Evolutionary conservation across 805 yeast species (phyloP), one percentile per base, ranked within the genome.

Genomic region (Nakazawaea siamensis): DNA sequence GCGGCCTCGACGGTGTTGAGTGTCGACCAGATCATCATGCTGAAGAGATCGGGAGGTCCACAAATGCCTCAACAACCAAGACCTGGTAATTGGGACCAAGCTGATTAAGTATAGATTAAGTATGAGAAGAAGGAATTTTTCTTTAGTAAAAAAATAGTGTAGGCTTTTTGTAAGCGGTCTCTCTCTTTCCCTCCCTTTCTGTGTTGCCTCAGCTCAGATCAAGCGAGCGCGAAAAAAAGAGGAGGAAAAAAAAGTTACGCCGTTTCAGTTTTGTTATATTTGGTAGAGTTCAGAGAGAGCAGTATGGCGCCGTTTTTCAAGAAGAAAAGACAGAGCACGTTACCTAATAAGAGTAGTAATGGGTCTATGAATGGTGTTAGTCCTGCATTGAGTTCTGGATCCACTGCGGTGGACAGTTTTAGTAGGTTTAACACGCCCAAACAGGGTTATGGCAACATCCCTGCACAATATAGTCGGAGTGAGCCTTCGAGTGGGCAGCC

Each of bases 21-120:
- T 18, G 92, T 92, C 33, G 97, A 92, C 58, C 97, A 90, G 69
- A 90, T 90, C 51, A 92, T 90, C 55, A 92, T 90, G 92, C 97
- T 98, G 29, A 90, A 90, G 73, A 77, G 96, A 57, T 97, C 97
- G 2, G 98, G 98, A 45, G 98, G 98, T 16, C 98, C 98, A 32
- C 78, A 66, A 21, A 79, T 87, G 72, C 96, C 96, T 23, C 64
- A 69, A 49, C 94, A 83, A 53, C 80, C 80, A 47, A 77, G 76
- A 58, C 90, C 92, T 30, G 96, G 95, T 42, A 87, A 86, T 64
- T 87, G 97, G 97, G 97, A 87, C 54, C 92, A 80, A 60, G 96
- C 72, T 41, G 96, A 88, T 61, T 86, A 62, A 50, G 18, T 27
- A 27, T 7, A 18, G 14, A 14, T 18, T 6, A 19, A 28, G n/a